Conservation (phyloP, 352 stramenopile genomes). For the Aphanomyces astaci region DNA sequence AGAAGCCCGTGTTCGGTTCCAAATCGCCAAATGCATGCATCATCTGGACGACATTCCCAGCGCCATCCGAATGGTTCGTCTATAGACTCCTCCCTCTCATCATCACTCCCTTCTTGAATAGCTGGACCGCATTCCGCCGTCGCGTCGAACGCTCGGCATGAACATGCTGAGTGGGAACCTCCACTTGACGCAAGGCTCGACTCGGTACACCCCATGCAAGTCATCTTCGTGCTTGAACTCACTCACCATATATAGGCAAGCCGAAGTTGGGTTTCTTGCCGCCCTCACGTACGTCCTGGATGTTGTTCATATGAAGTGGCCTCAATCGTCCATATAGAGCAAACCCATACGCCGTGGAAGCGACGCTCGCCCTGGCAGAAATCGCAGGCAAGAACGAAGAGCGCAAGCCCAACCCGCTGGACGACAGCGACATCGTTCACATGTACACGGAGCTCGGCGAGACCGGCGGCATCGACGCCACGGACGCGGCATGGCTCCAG, state of each 20-base stretch:
- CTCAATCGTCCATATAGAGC: conserved; percentile 26
- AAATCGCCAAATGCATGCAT: conserved; percentile 65
- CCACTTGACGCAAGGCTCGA: conserved; percentile 41
- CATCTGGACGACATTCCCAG: conserved; percentile 44
- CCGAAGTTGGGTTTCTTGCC: conserved; percentile 46
- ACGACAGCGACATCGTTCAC: conserved; percentile 39
- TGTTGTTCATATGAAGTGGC: too few relatives aligned
- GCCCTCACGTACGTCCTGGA: conserved; percentile 32
- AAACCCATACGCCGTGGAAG: conserved; percentile 75
- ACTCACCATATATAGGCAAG: conserved; percentile 38
- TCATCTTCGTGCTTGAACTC: not conserved
- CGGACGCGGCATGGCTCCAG: conserved; percentile 50
- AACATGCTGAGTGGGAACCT: conserved; percentile 63
- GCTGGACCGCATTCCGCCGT: conserved; percentile 41
- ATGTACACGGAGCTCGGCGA: conserved; percentile 34
- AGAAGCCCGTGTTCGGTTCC: conserved; percentile 25
- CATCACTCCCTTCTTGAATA: conserved; percentile 22
- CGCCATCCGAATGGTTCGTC: conserved; percentile 52
- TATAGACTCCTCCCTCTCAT: not conserved
- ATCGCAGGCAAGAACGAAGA: conserved; percentile 40
- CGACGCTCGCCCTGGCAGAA: conserved; percentile 56
- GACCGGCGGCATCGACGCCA: conserved; percentile 6
- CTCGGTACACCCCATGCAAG: not conserved
- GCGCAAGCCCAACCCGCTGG: conserved; percentile 14
- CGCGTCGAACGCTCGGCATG: conserved; percentile 40